These are phyloP conservation scores for Trichosanthes truncata DNA, from an alignment of 306 rosid species.

Conservation along the genomic window DNA sequence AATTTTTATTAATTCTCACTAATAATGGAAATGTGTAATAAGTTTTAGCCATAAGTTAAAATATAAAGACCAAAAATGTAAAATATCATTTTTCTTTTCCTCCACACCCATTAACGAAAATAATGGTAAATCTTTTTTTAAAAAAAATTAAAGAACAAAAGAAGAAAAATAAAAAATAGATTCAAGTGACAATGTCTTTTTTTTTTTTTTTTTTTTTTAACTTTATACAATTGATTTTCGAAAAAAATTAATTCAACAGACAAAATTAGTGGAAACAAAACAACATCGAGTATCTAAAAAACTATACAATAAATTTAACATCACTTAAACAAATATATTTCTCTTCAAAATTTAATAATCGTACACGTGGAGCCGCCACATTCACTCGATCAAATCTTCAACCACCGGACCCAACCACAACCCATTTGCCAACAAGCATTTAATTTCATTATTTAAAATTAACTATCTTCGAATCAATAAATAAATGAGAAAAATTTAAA, in stretches of 20 bases:
- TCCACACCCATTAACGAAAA: background rate
- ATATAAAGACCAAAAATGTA: background rate
- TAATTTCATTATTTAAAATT: background rate
- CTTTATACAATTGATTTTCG: background rate
- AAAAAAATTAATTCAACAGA: background rate
- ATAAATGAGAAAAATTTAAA: background rate
- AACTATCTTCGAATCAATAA: background rate
- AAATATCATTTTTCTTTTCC: background rate
- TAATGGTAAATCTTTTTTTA: background rate
- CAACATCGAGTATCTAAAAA: background rate
- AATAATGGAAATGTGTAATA: background rate
- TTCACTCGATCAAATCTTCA: constrained; percentile 2
- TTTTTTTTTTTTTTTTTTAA: background rate
- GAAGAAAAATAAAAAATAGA: background rate
- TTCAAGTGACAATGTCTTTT: background rate
- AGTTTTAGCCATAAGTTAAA: background rate
- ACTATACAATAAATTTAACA: background rate
- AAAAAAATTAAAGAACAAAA: background rate
- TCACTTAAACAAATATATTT: background rate
- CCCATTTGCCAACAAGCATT: background rate
- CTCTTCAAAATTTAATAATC: background rate
- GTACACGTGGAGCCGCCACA: background rate
- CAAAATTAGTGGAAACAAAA: background rate
- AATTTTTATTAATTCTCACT: background rate
- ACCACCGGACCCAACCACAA: background rate